Base-by-base conservation (phyloP, 345 rosid species). In the Hibiscus mutabilis region DNA sequence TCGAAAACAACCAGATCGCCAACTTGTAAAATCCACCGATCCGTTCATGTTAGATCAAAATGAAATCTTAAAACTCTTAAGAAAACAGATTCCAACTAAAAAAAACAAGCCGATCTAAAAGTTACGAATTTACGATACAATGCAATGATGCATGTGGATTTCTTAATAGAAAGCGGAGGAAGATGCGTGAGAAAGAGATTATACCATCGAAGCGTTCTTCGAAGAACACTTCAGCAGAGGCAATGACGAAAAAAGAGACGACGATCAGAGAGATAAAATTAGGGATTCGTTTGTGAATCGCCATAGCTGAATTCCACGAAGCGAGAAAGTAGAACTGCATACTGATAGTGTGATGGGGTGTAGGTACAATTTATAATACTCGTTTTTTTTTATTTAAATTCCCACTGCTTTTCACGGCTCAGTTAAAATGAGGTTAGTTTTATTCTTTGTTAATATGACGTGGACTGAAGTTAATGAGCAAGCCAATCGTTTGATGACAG, bases 161-260 rank as follows among this genome's bases (percentile, higher is more conserved):
- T 52, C 15, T 14, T 10, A n/a, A 60, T 57, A 24, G 16, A 68
- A 51, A 6, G 9, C 25, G 21, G 5, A 57, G 1, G 0, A 8
- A 71, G 4, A 49, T 14, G 55, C 37, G 19, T 35, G 42, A 14
- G 14, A 19, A 70, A 19, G 74, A 7, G 74, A 51, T 15, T 35
- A 27, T 86, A 94, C 98, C 97, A 21, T 88, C 91, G 75, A 91
- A 95, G 13, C 89, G 97, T 40, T 95, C 99, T 75, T 95, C 99
- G 79, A 96, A 96, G 82, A 89, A 84, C 69, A 91, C 93, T 46
- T 74, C 66, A 15, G 98, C 90, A 10, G 89, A 85, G 8, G 88
- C 88, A 77, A 86, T 60, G 51, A 83, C 85, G 0, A 84, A 31
- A 15, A 89, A 76, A 16, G 82, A 56, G 66, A 86, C 21, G 3